Evolutionary conservation across 2,329 filamentous ascomycete species (phyloP), one percentile per base, ranked within the genome.

Genomic region (Trichoderma oligosporum): DNA sequence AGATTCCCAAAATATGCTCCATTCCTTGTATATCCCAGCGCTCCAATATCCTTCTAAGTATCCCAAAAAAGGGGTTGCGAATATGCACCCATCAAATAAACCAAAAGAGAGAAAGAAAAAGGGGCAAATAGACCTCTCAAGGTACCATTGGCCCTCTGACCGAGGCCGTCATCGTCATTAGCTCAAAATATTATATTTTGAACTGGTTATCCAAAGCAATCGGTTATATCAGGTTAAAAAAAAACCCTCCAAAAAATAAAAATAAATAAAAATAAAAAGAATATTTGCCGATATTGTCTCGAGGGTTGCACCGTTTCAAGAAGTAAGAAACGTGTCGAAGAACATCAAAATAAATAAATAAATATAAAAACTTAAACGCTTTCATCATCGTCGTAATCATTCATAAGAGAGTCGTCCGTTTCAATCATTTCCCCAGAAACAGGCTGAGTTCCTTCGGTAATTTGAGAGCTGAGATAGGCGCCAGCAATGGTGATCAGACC

Each of bases 401-500:
- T 65, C 27, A 69, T 63, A 31, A 71, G 65, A 22, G 66, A 58
- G 14, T 72, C 70, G 45, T 71, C 66, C 4, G 69, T 66, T 18
- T 71, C 71, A 60, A 79, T 77, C 44, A 76, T 74, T 18, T 74
- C 71, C 12, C 65, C 67, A 36, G 66, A 66, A 60, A 68, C 74
- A 55, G 76, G 72, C 54, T 75, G 71, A 11, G 70, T 76, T 12
- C 81, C 78, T 66, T 93, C 88, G 33, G 84, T 84, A 73, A 97
- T 88, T 69, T 84, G 84, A 59, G 91, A 78, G 70, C 88, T 89
- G 66, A 94, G 78, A 49, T 88, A 74, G 1, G 87, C 89, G 44
- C 92, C 94, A 12, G 84, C 71, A 9, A 90, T 73, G 31, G 91
- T 89, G 29, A 97, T 84, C 3, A 88, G 66, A 7, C 88, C 90